Percentiles rank a stretch among this genome's conserved stretches.
Conservation (phyloP, 257 asterid genomes). For the Solanum tarijense region DNA sequence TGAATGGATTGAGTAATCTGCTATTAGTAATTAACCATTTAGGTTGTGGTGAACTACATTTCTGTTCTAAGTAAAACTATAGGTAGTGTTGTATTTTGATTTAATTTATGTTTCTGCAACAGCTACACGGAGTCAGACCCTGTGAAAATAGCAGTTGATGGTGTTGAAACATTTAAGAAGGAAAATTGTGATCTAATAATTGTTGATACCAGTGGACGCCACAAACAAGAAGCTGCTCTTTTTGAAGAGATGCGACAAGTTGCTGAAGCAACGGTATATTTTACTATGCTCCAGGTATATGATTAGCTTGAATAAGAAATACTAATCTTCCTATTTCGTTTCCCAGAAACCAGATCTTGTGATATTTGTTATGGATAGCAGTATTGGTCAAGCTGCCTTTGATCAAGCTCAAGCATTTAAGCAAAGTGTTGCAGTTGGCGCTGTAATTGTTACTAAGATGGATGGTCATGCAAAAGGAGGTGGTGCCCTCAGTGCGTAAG, state of each 20-base stretch:
- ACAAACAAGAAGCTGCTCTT: conserved; percentile 96
- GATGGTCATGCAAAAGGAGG: conserved; percentile 99
- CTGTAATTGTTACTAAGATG: conserved; percentile 95
- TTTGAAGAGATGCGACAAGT: conserved; percentile 99
- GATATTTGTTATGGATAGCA: conserved; percentile 96
- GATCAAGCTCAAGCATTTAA: conserved; percentile 98
- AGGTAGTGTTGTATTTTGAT: background rate
- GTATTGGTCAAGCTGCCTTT: conserved; percentile 98
- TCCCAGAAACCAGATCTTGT: conserved; percentile 95
- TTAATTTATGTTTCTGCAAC: conserved; percentile 23
- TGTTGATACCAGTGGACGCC: conserved; percentile 97
- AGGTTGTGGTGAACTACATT: background rate
- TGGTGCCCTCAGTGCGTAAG: conserved; percentile 99
- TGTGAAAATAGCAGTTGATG: conserved; percentile 86
- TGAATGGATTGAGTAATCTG: background rate
- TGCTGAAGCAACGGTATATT: conserved; percentile 74
- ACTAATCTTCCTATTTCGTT: background rate
- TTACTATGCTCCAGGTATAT: background rate
- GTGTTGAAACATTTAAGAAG: conserved; percentile 87
- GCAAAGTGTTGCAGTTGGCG: conserved; percentile 98
- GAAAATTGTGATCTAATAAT: conserved; percentile 89
- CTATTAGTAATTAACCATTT: background rate
- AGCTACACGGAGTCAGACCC: conserved; percentile 99
- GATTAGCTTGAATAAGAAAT: background rate
- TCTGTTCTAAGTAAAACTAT: background rate